Percentiles rank a stretch among this genome's conserved stretches.
phyloP scores from a whole-genome alignment of 2,329 filamentous ascomycete species.

The Davidsoniella virescens region DNA sequence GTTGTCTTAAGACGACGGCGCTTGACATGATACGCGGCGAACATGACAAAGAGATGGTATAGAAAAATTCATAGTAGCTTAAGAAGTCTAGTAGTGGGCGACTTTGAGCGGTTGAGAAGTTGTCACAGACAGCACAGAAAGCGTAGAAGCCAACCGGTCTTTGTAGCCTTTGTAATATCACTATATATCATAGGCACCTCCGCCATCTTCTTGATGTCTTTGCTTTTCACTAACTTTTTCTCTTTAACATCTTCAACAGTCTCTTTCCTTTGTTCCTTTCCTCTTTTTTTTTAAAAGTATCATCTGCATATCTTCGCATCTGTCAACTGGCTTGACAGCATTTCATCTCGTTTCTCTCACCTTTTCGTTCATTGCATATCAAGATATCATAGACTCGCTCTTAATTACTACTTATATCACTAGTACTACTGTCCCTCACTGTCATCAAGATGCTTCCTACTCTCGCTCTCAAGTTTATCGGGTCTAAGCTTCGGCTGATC shows the following conservation, averaged over 20 bases:
- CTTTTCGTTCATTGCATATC: not conserved
- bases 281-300: not conserved
- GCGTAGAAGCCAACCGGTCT: too few species aligned
- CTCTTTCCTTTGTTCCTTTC: not conserved
- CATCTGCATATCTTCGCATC: not conserved
- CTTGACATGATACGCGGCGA: too few species aligned
- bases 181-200: too few species aligned
- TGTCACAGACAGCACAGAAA: too few species aligned
- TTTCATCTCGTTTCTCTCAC: not conserved
- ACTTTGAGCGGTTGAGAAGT: too few species aligned
- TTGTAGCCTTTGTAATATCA: too few species aligned
- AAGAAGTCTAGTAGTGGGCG: too few species aligned
- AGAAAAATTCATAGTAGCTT: too few species aligned
- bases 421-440: not conserved
- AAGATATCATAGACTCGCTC: not conserved
- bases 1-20: too few species aligned
- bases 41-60: too few species aligned
- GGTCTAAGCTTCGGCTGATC: slow-evolving; percentile 16
- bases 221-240: too few species aligned
- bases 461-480: slow-evolving; percentile 5
- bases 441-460: slow-evolving; percentile 5
- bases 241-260: not conserved
- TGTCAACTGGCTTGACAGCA: slow-evolving; percentile 8
- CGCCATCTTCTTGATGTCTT: too few species aligned
- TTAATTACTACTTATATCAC: not conserved